Evolutionary conservation across 352 stramenopile genomes (phyloP), one percentile per base, ranked within the genome.

Genomic region (Pythium angustatum): DNA sequence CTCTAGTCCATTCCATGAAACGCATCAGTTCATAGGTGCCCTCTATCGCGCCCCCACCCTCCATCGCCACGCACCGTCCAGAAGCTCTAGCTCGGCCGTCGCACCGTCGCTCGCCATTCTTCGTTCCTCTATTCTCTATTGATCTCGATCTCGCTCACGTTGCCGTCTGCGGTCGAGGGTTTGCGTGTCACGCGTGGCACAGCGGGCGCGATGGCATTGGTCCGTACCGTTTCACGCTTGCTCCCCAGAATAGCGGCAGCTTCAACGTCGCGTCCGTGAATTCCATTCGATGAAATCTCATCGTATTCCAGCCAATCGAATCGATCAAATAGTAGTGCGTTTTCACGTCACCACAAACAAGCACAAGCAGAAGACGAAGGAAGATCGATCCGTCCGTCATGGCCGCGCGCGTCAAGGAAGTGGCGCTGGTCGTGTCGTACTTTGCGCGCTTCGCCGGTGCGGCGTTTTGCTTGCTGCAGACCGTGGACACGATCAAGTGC

Each of bases 401-500:
- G 62, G 21, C 27, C 54, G 33, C 62, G 27, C 49, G 26, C 56
- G 27, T 14, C 1, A 66, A 66, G 30, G 83, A 93, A 26, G 33
- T 80, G 52, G 71, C 69, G 45, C 52, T 79, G 17, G 77, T 89
- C 63, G 28, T 84, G 59, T 82, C 79, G 56, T 84, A 75, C 77
- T 87, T 94, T 55, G 76, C 77, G 53, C 87, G 87, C 67, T 96
- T 96, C 67, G 83, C 77, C 11, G 80, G 85, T 47, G 69, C 82
- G 28, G 69, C 80, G 22, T 96, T 78, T 69, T 96, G 87, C 58
- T 64, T 92, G 50, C 59, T 86, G 63, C 80, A 96, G 64, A 55
- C 51, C 22, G 79, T 68, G 2, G 90, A 97, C 62, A 85, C 87
- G 12, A 88, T 95, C 69, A 93, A 95, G 68, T 96, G 87, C 62